These are phyloP conservation scores for Colletotrichum camelliae DNA, from an alignment of 2,329 filamentous ascomycete species.

Conservation along the genomic window DNA sequence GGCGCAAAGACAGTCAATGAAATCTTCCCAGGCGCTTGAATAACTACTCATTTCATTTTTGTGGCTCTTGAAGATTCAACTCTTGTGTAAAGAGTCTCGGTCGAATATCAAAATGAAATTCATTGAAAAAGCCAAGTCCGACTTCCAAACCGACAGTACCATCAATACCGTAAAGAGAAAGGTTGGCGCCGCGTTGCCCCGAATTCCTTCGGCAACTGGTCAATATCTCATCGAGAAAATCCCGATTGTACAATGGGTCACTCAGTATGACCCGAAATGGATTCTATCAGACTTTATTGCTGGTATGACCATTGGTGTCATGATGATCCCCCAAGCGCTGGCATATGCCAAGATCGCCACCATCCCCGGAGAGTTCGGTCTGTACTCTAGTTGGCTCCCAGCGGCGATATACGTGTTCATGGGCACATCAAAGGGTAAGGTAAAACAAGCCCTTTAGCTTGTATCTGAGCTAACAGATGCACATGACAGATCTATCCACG, in stretches of 20 bases:
- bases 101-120: conserved; percentile 22
- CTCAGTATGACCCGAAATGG: conserved; percentile 66
- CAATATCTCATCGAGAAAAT: conserved; percentile 66
- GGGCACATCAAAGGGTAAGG: conserved; percentile 64
- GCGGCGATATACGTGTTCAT: conserved; percentile 63
- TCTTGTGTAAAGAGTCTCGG: neutral
- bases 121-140: conserved; percentile 30
- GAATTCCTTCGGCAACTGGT: conserved; percentile 56
- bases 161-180: conserved; percentile 37
- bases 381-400: conserved; percentile 66
- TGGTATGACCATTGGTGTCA: conserved; percentile 64
- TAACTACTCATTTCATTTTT: neutral
- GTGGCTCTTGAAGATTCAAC: neutral
- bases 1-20: neutral
- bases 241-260: conserved; percentile 68
- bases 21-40: neutral
- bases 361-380: conserved; percentile 64
- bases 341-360: conserved; percentile 68
- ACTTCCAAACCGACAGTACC: conserved; percentile 42
- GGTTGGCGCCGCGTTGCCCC: conserved; percentile 29
- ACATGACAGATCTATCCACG: conserved; percentile 58
- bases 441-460: neutral
- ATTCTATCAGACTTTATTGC: conserved; percentile 66
- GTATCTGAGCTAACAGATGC: neutral
- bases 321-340: conserved; percentile 67